A percentile compares a stretch with the other conserved stretches of the same genome.
Evolutionary conservation across 2,329 filamentous ascomycete genomes (phyloP).

Genomic region (Myriosclerotinia scirpicola): DNA sequence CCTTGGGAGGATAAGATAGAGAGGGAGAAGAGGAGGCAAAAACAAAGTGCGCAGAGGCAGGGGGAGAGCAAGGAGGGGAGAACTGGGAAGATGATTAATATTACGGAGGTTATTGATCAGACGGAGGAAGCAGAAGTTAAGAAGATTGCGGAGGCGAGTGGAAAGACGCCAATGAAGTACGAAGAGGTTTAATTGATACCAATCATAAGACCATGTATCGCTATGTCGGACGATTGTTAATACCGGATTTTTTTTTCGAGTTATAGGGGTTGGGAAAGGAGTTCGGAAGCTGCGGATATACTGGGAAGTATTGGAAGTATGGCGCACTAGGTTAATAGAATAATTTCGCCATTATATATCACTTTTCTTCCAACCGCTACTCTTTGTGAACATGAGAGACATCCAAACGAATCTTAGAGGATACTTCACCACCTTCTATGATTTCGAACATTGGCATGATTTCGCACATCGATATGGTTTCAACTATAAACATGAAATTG

Average conservation of each 20-base stretch:
- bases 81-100: slow-evolving; percentile 2
- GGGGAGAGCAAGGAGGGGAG: slow-evolving; percentile 20
- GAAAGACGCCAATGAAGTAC: slow-evolving; percentile 6
- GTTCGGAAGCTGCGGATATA: slow-evolving; percentile 13
- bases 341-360: too few relatives aligned
- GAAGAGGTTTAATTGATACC: slow-evolving; percentile 15
- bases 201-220: neutral
- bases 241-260: neutral
- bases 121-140: slow-evolving; percentile 20
- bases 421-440: too few relatives aligned
- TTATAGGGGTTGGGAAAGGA: slow-evolving; percentile 6
- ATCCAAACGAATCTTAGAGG: too few relatives aligned
- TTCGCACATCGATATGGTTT: too few relatives aligned
- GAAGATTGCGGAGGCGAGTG: slow-evolving; percentile 21
- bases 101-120: slow-evolving; percentile 2
- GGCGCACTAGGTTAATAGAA: neutral
- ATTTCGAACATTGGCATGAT: too few relatives aligned
- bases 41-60: slow-evolving; percentile 1
- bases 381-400: too few relatives aligned
- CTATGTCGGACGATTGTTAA: neutral
- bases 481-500: too few relatives aligned
- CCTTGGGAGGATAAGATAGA: slow-evolving; percentile 30
- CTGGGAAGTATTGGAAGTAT: neutral
- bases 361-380: too few relatives aligned
- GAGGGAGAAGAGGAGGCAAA: slow-evolving; percentile 25